A percentile compares a stretch with the other conserved stretches of the same genome.
Evolutionary conservation across 140 eudicot genomes (phyloP).

Genomic region (Eryngium alpinum): DNA sequence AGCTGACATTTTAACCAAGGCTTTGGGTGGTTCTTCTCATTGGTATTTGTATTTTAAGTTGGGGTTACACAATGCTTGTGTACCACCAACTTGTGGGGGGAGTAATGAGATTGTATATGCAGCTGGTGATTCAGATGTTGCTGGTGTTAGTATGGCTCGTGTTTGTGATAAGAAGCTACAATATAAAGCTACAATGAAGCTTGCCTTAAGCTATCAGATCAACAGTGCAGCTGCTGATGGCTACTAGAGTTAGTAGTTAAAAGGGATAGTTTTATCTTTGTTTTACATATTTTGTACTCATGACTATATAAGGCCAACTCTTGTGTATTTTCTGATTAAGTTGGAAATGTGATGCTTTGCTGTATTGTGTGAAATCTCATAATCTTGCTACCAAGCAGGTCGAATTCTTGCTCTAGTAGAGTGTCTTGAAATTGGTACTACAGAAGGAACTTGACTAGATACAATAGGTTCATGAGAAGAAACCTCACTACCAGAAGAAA

Average conservation of each 20-base stretch:
- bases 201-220: too few species aligned
- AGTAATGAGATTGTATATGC: background rate
- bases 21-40: background rate
- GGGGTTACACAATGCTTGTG: background rate
- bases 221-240: too few species aligned
- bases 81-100: background rate
- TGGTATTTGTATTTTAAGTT: background rate
- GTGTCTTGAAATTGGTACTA: background rate
- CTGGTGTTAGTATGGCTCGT: too few species aligned
- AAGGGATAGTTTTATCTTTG: too few species aligned
- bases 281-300: too few species aligned
- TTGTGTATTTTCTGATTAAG: too few species aligned
- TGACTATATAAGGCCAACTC: too few species aligned
- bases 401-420: background rate
- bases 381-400: background rate
- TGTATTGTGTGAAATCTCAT: background rate
- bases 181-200: too few species aligned
- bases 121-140: too few species aligned
- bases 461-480: background rate
- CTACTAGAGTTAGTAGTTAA: too few species aligned
- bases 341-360: background rate
- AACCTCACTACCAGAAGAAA: too few species aligned
- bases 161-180: too few species aligned
- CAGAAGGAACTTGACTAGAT: rapidly evolving
- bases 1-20: background rate